Evolutionary conservation across 805 yeast species (phyloP), one percentile per base, ranked within the genome.

Genomic region (Cyberlindnera maclurae): DNA sequence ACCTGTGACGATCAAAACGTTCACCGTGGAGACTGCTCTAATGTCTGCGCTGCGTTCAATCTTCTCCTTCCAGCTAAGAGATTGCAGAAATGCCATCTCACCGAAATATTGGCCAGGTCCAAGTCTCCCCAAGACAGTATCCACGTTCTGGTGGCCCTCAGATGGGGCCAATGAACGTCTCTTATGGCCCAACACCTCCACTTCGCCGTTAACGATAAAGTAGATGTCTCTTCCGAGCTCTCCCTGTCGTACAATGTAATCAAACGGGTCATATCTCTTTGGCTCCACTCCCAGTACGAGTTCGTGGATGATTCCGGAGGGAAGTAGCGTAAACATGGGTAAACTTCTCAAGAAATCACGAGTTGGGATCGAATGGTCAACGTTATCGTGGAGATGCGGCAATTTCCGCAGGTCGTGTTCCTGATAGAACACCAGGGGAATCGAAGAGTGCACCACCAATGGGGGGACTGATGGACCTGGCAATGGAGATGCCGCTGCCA

Each of bases 31-130:
- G 11, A 79, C 71, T 0, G 87, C 68, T 42, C 88, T 64, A 26
- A 82, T 77, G 41, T 75, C 74, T 0, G 88, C 89, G 31, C 79
- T 71, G 46, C 89, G 59, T 7, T 60, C 50, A 38, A 39, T 43
- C 12, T 41, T 38, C 28, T 39, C 42, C 9, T 46, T 37, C 33
- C 60, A 54, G 17, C 64, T 58, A 15, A 77, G 50, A 11, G 68
- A 67, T 4, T 75, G 63, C 31, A 82, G 58, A 48, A 82, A 82
- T 0, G 85, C 73, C 79, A 82, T 78, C 56, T 82, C 90, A 16
- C 93, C 93, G 60, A 82, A 81, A 58, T 79, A 81, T 26, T 77
- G 70, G 15, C 83, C 85, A 12, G 75, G 59, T 2, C 75, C 69
- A 18, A 83, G 60, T 41, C 85, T 66, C 4, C 84, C 87, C 29